phyloP scores from a whole-genome alignment of 352 stramenopile genomes.

The Phytophthora quininea region DNA sequence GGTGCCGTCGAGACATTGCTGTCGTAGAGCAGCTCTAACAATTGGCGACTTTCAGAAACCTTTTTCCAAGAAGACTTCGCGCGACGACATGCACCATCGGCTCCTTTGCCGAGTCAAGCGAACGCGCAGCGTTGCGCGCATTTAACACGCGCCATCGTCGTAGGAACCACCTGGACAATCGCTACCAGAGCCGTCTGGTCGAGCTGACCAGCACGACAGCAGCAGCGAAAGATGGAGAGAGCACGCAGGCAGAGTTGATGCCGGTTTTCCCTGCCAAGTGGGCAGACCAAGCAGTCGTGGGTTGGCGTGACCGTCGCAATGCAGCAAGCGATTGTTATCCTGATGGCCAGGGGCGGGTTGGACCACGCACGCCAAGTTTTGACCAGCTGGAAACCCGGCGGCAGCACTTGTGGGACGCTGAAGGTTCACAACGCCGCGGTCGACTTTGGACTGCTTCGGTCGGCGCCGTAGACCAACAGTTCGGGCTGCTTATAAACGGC shows the following conservation, averaged over 20 bases:
- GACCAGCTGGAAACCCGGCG: not conserved
- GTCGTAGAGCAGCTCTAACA: not conserved
- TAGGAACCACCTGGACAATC: constrained; percentile 10
- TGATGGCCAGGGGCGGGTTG: not conserved
- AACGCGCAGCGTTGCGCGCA: constrained; percentile 10
- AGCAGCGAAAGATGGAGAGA: not conserved
- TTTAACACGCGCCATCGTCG: constrained; percentile 21
- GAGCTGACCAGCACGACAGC: constrained; percentile 17
- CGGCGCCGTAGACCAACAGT: too few species aligned
- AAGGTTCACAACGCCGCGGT: not conserved
- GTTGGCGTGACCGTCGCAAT: not conserved
- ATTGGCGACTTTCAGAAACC: not conserved
- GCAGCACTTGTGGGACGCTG: not conserved
- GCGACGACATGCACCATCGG: not conserved
- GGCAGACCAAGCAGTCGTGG: constrained; percentile 19
- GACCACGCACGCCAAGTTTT: not conserved
- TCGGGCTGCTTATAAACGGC: not conserved
- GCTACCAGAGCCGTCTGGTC: constrained; percentile 19
- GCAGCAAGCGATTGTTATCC: not conserved
- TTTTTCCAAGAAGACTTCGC: not conserved
- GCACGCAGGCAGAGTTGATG: constrained; percentile 3
- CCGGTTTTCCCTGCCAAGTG: constrained; percentile 3
- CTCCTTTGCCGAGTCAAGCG: constrained; percentile 23
- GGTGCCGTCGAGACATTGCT: not conserved
- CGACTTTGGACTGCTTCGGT: not conserved